phyloP scores from a whole-genome alignment of 208 protist genomes.

The Leptomonas pyrrhocoris region DNA sequence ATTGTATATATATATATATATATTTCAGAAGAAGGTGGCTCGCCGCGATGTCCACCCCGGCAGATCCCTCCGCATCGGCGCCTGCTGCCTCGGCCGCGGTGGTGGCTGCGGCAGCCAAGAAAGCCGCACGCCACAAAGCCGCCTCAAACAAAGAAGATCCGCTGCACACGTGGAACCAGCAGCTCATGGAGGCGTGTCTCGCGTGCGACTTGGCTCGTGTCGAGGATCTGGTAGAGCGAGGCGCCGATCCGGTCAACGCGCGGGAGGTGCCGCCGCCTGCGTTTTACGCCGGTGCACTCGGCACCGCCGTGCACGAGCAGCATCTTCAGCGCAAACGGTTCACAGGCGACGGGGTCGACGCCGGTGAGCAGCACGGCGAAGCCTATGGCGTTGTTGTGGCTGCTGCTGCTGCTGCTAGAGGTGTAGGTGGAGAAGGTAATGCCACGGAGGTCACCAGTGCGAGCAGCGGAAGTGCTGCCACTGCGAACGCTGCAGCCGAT shows the following conservation, averaged over 20 bases:
- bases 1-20: background rate
- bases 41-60: constrained; percentile 7
- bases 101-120: background rate
- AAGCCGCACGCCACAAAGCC: background rate
- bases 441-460: background rate
- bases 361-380: background rate
- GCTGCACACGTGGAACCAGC: constrained; percentile 83
- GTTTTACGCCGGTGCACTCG: constrained; percentile 18
- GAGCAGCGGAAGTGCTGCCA: background rate
- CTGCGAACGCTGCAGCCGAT: background rate
- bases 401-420: background rate
- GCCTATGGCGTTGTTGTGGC: background rate
- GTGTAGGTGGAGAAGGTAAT: background rate
- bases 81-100: background rate
- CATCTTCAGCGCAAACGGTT: constrained; percentile 6
- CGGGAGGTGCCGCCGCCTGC: constrained; percentile 57
- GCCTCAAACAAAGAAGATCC: constrained; percentile 60
- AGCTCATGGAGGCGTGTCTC: constrained; percentile 74
- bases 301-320: constrained; percentile 2
- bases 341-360: background rate
- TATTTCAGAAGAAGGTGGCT: background rate
- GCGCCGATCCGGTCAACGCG: constrained; percentile 58
- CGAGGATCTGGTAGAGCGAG: constrained; percentile 50
- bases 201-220: constrained; percentile 43
- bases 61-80: too few relatives aligned